Conservation (phyloP, 768 basidiomycete genomes). For the Piloderma croceum region DNA sequence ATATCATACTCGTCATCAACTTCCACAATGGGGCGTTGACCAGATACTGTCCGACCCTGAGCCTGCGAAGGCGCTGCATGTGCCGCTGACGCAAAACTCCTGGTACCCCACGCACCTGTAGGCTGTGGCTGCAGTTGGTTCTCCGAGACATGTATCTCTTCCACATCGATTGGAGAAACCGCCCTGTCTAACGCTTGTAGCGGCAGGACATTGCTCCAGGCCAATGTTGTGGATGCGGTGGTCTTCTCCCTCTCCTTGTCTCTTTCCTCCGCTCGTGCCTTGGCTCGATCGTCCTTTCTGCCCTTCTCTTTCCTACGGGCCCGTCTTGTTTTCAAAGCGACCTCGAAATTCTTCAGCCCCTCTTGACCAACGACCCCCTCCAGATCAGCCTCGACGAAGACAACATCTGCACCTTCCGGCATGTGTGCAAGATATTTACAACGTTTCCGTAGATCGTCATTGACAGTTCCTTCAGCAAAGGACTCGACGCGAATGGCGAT, state of each 20-base stretch:
- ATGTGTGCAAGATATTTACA: slow-evolving; percentile 95
- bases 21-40: slow-evolving; percentile 23
- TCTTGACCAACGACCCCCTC: slow-evolving; percentile 69
- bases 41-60: slow-evolving; percentile 17
- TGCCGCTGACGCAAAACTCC: slow-evolving; percentile 78
- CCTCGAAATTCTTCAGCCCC: slow-evolving; percentile 78
- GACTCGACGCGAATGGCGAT: slow-evolving; percentile 80
- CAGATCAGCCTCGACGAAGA: slow-evolving; percentile 88
- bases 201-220: too few species aligned
- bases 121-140: slow-evolving; percentile 10
- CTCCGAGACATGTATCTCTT: slow-evolving; percentile 13
- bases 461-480: slow-evolving; percentile 70
- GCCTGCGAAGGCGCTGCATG: slow-evolving; percentile 43
- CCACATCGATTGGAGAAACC: slow-evolving; percentile 11
- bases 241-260: slow-evolving; percentile 55
- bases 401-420: slow-evolving; percentile 87
- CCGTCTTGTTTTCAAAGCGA: slow-evolving; percentile 69
- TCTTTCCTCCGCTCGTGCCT: slow-evolving; percentile 67
- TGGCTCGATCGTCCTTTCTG: slow-evolving; percentile 83
- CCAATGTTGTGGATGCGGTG: too few species aligned
- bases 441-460: slow-evolving; percentile 89
- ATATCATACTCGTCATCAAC: slow-evolving; percentile 68
- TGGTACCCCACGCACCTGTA: slow-evolving; percentile 68
- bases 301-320: slow-evolving; percentile 74
- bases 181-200: too few species aligned